Evolutionary conservation across 768 basidiomycete species (phyloP), one percentile per base, ranked within the genome.

Genomic region (Exsudoporus frostii): DNA sequence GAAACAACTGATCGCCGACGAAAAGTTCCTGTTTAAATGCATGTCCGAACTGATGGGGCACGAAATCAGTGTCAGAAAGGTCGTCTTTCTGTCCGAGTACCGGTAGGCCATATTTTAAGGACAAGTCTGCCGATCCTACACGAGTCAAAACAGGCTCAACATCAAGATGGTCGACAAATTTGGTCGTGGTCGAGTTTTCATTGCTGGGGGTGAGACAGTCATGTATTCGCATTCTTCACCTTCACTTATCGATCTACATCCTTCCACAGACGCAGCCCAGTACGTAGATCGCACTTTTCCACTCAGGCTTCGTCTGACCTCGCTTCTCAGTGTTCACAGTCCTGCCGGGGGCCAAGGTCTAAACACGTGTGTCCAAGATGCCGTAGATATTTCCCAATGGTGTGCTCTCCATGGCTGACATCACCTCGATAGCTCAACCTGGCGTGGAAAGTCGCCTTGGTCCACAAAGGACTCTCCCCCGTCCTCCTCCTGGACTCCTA

Each of bases 81-180:
- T 69, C 4, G 48, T 62, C 7, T 62, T 60, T 55, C 14, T 56
- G 44, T 65, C 62, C 17, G 57, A 63, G 17, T 74, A 64, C 53
- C 53, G 65, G 72, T 71, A 11, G 49, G 61, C 38, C 54, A 48
- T 20, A 34, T 43, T 62, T 40, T 39, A 48, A 54, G 1, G 8
- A 49, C 5, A 22, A 4, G 8, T 63, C n/a, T 30, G 7, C n/a
- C 14, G 4, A 51, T 51, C 14, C 37, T 43, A 27, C 25, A 57
- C 54, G 11, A 48, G 54, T 30, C 10, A 20, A 19, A 13, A 41
- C 47, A 75, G 79, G 24, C 72, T 77, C 1, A 79, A 79, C 58
- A 71, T 80, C 24, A 70, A 80, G 9, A 77, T 79, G 76, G 75
- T 74, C 1, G 58, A 79, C 41, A 69, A 63, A 19, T 75, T 80